Evolutionary conservation across 495 filamentous ascomycete genomes (phyloP), one percentile per base, ranked within the genome.

Genomic region (Podospora sp.): DNA sequence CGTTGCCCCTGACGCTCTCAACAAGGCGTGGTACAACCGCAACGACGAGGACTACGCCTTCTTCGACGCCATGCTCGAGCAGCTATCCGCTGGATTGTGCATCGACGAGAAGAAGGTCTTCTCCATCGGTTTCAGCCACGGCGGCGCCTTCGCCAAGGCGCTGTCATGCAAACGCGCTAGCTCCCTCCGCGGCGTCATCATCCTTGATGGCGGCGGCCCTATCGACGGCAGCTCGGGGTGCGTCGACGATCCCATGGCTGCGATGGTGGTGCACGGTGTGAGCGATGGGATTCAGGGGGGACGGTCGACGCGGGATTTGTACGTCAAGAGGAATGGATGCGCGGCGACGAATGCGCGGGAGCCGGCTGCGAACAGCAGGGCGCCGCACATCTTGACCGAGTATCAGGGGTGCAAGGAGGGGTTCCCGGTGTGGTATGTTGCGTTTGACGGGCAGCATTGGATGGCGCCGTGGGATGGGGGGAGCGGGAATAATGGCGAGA

Each of bases 21-120:
- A 36, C 57, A 60, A 60, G 27, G 57, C 57, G 5, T 60, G 57
- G 57, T 36, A 60, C 57, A 60, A 60, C 27, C 57, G 57, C 3
- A 60, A 60, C 57, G 27, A 60, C 57, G 57, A 60, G 24, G 57
- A 60, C 57, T 60, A 60, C 27, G 24, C 57, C 27, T 60, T 60
- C n/a, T 60, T 33, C 57, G 57, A 60, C 27, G 27, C 57, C 27
- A 60, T 60, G 57, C 57, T 60, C 57, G 57, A 25, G 3, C 57
- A 60, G 18, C 57, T 60, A 16, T 29, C 57, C 2, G 57, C 25
- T 22, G 57, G 57, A 16, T 22, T 60, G 25, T 60, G 57, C 57
- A 25, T 60, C 57, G n/a, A 60, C 57, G 57, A 60, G 16, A 18
- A 60, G 6, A 25, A 60, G 6, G 33, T 60, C 57, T 60, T 60